phyloP scores from a whole-genome alignment of 306 rosid species.

The Pterocarpus macrocarpus region DNA sequence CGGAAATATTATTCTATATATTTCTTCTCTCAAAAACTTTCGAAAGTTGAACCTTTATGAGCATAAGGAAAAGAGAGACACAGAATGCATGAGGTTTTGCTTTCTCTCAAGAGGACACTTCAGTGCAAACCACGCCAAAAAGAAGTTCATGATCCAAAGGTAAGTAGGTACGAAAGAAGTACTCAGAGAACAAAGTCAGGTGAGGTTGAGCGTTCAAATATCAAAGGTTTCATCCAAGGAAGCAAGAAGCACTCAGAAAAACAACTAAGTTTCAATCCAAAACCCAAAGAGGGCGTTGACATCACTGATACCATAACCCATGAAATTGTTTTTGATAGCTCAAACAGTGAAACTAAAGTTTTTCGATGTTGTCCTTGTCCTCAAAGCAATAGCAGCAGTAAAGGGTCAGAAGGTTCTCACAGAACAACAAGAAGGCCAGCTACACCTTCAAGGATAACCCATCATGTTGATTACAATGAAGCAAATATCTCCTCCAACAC shows the following conservation, averaged over 20 bases:
- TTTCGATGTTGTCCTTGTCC: slow-evolving; percentile 41
- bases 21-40: slow-evolving; percentile 34
- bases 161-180: slow-evolving; percentile 24
- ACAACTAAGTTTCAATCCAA: slow-evolving; percentile 39
- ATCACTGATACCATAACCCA: slow-evolving; percentile 43
- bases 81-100: slow-evolving; percentile 56
- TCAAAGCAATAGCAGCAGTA: slow-evolving; percentile 20
- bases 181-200: slow-evolving; percentile 39
- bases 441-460: slow-evolving; percentile 22
- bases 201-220: slow-evolving; percentile 36
- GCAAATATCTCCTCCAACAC: slow-evolving; percentile 26
- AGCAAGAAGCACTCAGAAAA: slow-evolving; percentile 52
- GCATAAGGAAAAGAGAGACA: slow-evolving; percentile 20
- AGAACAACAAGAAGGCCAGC: slow-evolving; percentile 23
- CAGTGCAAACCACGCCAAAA: slow-evolving; percentile 56
- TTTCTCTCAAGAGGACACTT: slow-evolving; percentile 56
- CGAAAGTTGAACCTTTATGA: slow-evolving; percentile 29
- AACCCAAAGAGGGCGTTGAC: slow-evolving; percentile 29
- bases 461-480: slow-evolving; percentile 41
- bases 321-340: slow-evolving; percentile 39
- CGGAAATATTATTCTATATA: slow-evolving; percentile 24
- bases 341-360: slow-evolving; percentile 18
- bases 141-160: slow-evolving; percentile 61
- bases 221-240: slow-evolving; percentile 47
- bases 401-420: slow-evolving; percentile 30